Evolutionary conservation across 768 basidiomycete species (phyloP), one percentile per base, ranked within the genome.

Genomic region (Russula virescens): DNA sequence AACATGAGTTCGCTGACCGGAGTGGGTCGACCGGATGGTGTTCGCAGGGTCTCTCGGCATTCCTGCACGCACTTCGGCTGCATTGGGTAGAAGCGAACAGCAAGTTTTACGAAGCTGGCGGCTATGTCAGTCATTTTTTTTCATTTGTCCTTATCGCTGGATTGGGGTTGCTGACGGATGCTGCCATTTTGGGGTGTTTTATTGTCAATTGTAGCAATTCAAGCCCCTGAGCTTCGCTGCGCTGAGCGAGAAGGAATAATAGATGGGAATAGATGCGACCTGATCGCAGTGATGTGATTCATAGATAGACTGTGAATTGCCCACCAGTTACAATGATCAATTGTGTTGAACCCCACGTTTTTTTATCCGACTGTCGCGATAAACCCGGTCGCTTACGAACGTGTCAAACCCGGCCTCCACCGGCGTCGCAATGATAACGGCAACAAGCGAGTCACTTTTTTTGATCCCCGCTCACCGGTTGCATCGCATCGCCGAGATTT

Each of bases 71-170:
- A 8, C 82, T 98, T 66, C 87, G 96, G 71, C 81, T 98, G 68
- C 96, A 98, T 75, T 98, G 96, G 94, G 96, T 98, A 62, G 95
- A 98, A 75, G 92, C 88, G 57, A 97, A 96, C 78, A 94, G 94
- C 77, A 96, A 97, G 80, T 93, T 94, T 72, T 96, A 89, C 72
- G 85, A 89, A 74, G 94, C 91, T 38, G 89, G 83, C 62, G 94
- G 93, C 73, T 84, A 94, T 79, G 91, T 93, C 77, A 74, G 88
- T 87, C 31, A 62, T 62, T 59, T 48, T n/a, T 13, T 43, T 35
- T 28, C 11, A 6, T 42, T 35, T 54, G 21, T 40, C 23, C 16
- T 59, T 43, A 18, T 43, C 42, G 19, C 18, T 8, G 31, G 31
- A 31, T 47, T 14, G 26, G 18, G 16, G 18, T 11, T 35, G 69